Base-by-base conservation (phyloP, 192 early-diverging fungal genomes). In the Coemansia sp. region DNA sequence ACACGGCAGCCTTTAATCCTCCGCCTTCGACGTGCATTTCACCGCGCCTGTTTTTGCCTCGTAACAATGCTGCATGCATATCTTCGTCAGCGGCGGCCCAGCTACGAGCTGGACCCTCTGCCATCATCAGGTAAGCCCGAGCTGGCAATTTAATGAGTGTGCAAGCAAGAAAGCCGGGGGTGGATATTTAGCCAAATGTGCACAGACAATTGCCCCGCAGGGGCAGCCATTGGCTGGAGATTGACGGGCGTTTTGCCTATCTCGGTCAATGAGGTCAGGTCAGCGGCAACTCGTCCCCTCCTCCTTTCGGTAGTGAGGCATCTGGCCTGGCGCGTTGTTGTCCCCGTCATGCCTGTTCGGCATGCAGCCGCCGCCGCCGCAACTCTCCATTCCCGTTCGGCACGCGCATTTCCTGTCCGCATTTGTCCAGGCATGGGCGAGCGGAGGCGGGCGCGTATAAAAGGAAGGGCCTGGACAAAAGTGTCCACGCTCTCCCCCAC, bases 51-150 rank as follows among this genome's bases (percentile, higher is more conserved):
- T 22, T 43, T 60, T 40, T 9, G 22, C 45, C 8, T 25, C 8
- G 21, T 16, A 6, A 18, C 10, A 19, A 64, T 66, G 42, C 29
- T 46, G 23, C 40, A 54, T 3, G 31, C 27, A 19, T 25, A 53
- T 10, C 42, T 48, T 11, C 46, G 14, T 18, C 32, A 44, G 7
- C 62, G 63, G 47, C 53, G 55, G 16, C 54, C 35, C 22, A 72
- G 69, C 69, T 72, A 72, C 49, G 69, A 72, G 59, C 62, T 72
- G 54, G 29, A 58, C 28, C 62, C 62, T 14, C 42, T 31, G 19
- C n/a, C 45, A 22, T 55, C 54, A 19, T 30, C 58, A 44, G 53
- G 65, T 67, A 67, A 67, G 52, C 56, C 11, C 14, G 14, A 14
- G 30, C 28, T 11, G 28, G 18, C 31, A 33, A n/a, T n/a, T n/a